Percentiles rank a stretch among this genome's conserved stretches.
Conservation (phyloP, 768 basidiomycete genomes). For the Pisolithus sp. region DNA sequence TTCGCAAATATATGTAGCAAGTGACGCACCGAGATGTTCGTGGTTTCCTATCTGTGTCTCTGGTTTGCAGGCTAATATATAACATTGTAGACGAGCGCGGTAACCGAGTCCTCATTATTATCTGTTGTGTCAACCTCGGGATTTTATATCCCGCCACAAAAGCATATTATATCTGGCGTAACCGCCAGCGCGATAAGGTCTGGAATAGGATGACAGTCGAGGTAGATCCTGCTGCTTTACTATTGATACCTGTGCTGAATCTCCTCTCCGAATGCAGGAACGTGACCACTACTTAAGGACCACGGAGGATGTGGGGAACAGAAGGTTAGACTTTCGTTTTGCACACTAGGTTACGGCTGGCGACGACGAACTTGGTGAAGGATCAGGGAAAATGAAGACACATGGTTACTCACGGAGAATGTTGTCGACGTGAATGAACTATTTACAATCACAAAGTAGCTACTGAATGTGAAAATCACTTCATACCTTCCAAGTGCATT, state of each 20-base stretch:
- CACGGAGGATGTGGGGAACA: constrained; percentile 54
- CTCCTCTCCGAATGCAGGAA: constrained; percentile 29
- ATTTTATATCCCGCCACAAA: constrained; percentile 51
- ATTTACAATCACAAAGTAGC: too few species aligned
- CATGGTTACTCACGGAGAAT: too few species aligned
- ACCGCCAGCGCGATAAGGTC: constrained; percentile 43
- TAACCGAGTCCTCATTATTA: constrained; percentile 46
- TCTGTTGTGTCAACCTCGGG: constrained; percentile 44
- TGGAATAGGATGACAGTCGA: constrained; percentile 54
- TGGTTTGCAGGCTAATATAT: not conserved
- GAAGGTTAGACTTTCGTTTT: constrained; percentile 55
- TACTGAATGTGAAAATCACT: too few species aligned
- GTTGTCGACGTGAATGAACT: too few species aligned
- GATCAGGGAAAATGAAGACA: too few species aligned
- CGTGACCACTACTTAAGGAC: constrained; percentile 51
- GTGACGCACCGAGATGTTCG: constrained; percentile 53
- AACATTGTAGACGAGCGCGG: constrained; percentile 45
- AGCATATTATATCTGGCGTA: constrained; percentile 53
- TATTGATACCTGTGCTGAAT: not conserved
- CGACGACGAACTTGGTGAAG: too few species aligned
- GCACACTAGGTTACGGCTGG: constrained; percentile 32
- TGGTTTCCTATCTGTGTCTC: not conserved
- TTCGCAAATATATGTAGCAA: constrained; percentile 50
- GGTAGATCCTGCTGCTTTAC: constrained; percentile 13
- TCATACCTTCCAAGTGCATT: too few species aligned